Conservation (phyloP, 192 early-diverging fungal species). For the Rhizoclosmatium globosum region DNA sequence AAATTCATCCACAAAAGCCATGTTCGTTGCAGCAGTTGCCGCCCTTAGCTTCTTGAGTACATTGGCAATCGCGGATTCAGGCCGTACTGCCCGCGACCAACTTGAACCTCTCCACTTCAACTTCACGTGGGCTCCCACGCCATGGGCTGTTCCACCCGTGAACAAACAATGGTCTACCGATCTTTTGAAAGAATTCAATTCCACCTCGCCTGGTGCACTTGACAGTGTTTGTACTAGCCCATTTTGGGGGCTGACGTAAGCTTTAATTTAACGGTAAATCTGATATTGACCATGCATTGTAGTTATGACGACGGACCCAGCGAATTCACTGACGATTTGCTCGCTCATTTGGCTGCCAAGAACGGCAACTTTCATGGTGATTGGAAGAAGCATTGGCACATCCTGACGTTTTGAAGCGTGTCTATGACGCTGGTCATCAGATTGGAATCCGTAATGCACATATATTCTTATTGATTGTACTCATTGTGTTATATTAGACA, state of each 20-base stretch:
- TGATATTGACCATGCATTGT: not conserved
- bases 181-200: not conserved
- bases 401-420: slow-evolving; percentile 56
- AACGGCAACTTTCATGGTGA: slow-evolving; percentile 76
- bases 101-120: not conserved
- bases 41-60: too few species aligned
- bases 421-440: slow-evolving; percentile 63
- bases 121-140: not conserved
- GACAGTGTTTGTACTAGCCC: not conserved
- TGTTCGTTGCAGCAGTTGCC: too few species aligned
- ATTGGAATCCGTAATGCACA: slow-evolving; percentile 44
- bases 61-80: not conserved
- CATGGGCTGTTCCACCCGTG: not conserved
- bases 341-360: slow-evolving; percentile 54
- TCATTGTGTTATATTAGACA: slow-evolving; percentile 37
- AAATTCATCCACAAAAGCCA: too few species aligned
- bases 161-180: not conserved
- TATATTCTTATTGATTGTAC: not conserved
- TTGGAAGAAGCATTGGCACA: slow-evolving; percentile 60
- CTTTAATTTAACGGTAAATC: not conserved
- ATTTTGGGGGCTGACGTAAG: not conserved
- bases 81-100: too few species aligned
- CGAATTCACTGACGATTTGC: slow-evolving; percentile 52
- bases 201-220: not conserved
- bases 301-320: slow-evolving; percentile 53